These are phyloP conservation scores for Euphorbia lathyris DNA, from an alignment of 345 rosid genomes.

Conservation along the genomic window DNA sequence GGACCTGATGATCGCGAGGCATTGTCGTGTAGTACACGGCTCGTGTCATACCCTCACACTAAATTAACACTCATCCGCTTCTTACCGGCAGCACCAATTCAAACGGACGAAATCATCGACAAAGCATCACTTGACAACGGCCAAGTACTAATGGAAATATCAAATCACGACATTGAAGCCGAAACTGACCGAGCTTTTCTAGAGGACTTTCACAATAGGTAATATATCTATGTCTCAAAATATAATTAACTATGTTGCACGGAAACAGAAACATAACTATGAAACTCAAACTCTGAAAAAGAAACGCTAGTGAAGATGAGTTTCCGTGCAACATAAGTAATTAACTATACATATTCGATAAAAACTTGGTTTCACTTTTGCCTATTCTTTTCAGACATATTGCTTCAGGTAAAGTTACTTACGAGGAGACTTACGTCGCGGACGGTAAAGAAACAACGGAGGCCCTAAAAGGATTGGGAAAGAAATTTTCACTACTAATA, in stretches of 20 bases:
- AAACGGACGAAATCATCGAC: not conserved
- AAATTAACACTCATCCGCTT: conserved; percentile 63
- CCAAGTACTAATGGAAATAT: conserved; percentile 43
- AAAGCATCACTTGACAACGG: conserved; percentile 17
- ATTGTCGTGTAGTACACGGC: conserved; percentile 58
- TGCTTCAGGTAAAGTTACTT: conserved; percentile 52
- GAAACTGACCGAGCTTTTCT: conserved; percentile 50
- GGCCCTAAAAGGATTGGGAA: conserved; percentile 44
- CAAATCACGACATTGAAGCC: conserved; percentile 33
- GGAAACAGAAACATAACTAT: too few species aligned
- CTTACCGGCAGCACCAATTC: conserved; percentile 6
- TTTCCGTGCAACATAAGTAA: too few species aligned
- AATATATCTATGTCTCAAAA: not conserved
- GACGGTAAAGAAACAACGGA: conserved; percentile 44
- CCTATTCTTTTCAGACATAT: conserved; percentile 39
- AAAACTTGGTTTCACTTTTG: not conserved
- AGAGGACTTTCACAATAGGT: conserved; percentile 61
- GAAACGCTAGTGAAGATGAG: too few species aligned
- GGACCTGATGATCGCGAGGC: conserved; percentile 96
- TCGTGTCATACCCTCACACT: conserved; percentile 42
- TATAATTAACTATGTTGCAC: too few species aligned
- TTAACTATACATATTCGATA: too few species aligned
- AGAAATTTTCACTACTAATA: conserved; percentile 56
- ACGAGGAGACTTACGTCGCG: conserved; percentile 48
- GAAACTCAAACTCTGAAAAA: too few species aligned